phyloP scores from a whole-genome alignment of 306 rosid species.

The Corylus avellana region DNA sequence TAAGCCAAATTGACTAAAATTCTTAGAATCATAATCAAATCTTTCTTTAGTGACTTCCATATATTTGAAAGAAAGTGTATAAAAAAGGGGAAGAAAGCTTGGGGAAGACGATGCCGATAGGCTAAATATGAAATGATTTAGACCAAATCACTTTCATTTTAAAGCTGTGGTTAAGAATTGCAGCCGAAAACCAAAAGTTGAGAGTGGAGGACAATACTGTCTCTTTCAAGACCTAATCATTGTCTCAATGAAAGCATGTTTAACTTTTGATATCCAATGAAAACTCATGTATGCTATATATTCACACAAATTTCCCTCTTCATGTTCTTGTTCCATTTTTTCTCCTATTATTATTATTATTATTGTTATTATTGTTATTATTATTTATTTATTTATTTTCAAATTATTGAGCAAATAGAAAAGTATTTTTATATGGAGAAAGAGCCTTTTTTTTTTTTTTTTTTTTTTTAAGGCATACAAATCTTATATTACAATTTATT shows the following conservation, averaged over 20 bases:
- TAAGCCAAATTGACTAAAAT: neutral
- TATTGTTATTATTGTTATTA: too few species aligned
- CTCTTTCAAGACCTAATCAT: constrained; percentile 26
- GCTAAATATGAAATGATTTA: constrained; percentile 14
- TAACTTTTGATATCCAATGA: constrained; percentile 37
- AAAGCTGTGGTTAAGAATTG: constrained; percentile 14
- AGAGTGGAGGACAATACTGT: constrained; percentile 28
- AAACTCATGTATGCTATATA: constrained; percentile 11
- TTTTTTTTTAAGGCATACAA: too few species aligned
- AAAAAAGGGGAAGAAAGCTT: neutral
- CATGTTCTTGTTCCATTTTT: neutral
- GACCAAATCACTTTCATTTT: constrained; percentile 30
- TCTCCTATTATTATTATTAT: too few species aligned
- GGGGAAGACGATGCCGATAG: constrained; percentile 15
- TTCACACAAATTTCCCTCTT: constrained; percentile 15
- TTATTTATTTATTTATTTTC: too few species aligned
- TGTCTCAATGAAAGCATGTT: constrained; percentile 25
- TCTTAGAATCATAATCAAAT: neutral
- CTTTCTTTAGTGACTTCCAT: constrained; percentile 5
- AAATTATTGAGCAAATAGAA: neutral
- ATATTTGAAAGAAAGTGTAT: neutral
- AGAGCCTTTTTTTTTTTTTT: too few species aligned
- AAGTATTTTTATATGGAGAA: too few species aligned
- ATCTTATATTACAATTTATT: too few species aligned
- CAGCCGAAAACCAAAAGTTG: constrained; percentile 10